These are phyloP conservation scores for Diplodia mutila DNA, from an alignment of 2,329 filamentous ascomycete species.

Conservation along the genomic window DNA sequence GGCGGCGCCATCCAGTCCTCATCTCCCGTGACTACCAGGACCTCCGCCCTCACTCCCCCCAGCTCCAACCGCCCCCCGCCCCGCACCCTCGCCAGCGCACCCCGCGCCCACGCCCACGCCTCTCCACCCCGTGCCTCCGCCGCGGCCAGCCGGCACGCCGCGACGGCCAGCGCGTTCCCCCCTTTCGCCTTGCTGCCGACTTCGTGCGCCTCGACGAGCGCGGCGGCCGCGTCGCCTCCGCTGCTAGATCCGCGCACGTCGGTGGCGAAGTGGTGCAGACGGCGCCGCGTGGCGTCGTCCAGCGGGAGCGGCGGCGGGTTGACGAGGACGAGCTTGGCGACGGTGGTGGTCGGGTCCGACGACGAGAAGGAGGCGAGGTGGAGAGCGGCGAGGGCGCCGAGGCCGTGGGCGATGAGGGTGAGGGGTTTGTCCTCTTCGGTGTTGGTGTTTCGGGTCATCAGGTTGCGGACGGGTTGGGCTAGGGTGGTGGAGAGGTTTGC, in stretches of 20 bases:
- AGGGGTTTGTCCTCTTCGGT: too few relatives aligned
- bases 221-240: constrained; percentile 14
- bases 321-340: constrained; percentile 39
- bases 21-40: constrained; percentile 53
- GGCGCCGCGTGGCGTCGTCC: constrained; percentile 52
- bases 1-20: constrained; percentile 44
- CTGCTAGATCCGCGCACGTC: constrained; percentile 6
- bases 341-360: too few relatives aligned
- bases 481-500: too few relatives aligned
- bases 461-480: too few relatives aligned
- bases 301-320: constrained; percentile 50
- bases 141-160: constrained; percentile 47
- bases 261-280: constrained; percentile 41
- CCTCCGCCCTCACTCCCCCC: too few relatives aligned
- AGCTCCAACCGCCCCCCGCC: too few relatives aligned
- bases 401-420: constrained; percentile 46
- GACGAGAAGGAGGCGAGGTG: too few relatives aligned
- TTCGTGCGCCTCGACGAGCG: too few relatives aligned
- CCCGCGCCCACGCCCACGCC: too few relatives aligned
- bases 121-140: background rate
- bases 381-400: constrained; percentile 43
- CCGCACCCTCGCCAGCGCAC: too few relatives aligned
- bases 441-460: too few relatives aligned
- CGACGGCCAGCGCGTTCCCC: constrained; percentile 46
- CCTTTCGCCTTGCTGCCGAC: constrained; percentile 50